Percentiles rank a stretch among this genome's conserved stretches.
Evolutionary conservation across 768 basidiomycete genomes (phyloP).

Genomic region (Serendipita sp.): DNA sequence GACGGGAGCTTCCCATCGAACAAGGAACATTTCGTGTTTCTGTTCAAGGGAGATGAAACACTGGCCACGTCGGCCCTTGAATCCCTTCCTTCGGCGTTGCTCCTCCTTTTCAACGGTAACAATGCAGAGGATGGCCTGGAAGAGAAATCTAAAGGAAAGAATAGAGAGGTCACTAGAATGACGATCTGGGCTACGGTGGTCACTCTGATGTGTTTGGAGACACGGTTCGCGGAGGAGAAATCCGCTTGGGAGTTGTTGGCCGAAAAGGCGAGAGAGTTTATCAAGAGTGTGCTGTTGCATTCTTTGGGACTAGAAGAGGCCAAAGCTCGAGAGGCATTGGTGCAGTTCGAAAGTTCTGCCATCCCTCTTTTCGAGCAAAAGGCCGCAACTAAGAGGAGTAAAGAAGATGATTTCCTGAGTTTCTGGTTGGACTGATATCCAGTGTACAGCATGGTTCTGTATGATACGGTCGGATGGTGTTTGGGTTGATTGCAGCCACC

Average conservation of each 20-base stretch:
- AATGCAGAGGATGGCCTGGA: neutral
- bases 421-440: too few relatives aligned
- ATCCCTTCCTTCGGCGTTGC: neutral
- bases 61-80: neutral
- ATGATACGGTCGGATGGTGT: too few relatives aligned
- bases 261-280: conserved; percentile 27
- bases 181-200: conserved; percentile 34
- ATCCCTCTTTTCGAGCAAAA: too few relatives aligned
- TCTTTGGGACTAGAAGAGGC: neutral
- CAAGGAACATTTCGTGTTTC: neutral
- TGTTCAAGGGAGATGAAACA: neutral
- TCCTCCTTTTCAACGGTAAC: neutral
- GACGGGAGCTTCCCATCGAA: neutral
- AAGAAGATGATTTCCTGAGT: too few relatives aligned
- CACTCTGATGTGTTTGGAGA: conserved; percentile 29
- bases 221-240: conserved; percentile 19
- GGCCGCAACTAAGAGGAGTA: too few relatives aligned
- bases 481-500: too few relatives aligned
- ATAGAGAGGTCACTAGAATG: too few relatives aligned
- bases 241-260: conserved; percentile 28
- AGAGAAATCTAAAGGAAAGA: too few relatives aligned
- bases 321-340: neutral
- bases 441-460: too few relatives aligned
- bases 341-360: neutral
- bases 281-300: neutral